These are phyloP conservation scores for Cryphonectria radicalis DNA, from an alignment of 2,329 filamentous ascomycete species.

Conservation along the genomic window DNA sequence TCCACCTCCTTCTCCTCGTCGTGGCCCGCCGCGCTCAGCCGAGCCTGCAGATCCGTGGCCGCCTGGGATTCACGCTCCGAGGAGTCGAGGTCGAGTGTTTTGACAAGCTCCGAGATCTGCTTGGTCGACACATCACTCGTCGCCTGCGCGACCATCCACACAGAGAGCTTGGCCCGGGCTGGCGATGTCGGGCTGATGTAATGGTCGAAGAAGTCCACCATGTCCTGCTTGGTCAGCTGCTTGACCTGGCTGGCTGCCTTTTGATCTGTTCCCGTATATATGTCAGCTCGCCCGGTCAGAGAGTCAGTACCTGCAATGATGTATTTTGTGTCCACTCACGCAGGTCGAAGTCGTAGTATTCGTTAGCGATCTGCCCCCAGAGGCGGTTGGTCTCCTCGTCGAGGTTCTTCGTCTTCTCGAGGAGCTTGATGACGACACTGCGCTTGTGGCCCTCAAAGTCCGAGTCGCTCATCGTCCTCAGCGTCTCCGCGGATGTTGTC, in stretches of 20 bases:
- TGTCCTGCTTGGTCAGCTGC: slow-evolving; percentile 75
- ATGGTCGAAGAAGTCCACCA: slow-evolving; percentile 77
- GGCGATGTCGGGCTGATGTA: slow-evolving; percentile 77
- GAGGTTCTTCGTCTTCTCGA: slow-evolving; percentile 93
- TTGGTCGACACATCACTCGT: slow-evolving; percentile 49
- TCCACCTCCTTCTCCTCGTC: slow-evolving; percentile 55
- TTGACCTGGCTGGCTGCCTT: slow-evolving; percentile 68
- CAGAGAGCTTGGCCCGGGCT: slow-evolving; percentile 77
- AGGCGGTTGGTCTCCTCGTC: slow-evolving; percentile 81
- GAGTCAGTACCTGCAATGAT: neutral
- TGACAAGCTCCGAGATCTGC: slow-evolving; percentile 48
- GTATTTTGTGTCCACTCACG: slow-evolving; percentile 55
- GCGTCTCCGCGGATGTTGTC: slow-evolving; percentile 63
- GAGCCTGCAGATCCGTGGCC: slow-evolving; percentile 40
- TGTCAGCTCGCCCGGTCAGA: slow-evolving; percentile 11
- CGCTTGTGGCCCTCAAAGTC: slow-evolving; percentile 92
- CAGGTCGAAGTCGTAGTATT: slow-evolving; percentile 88
- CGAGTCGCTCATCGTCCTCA: slow-evolving; percentile 76
- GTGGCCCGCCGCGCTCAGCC: slow-evolving; percentile 42
- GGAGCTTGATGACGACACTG: slow-evolving; percentile 81
- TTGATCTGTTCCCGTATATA: slow-evolving; percentile 5
- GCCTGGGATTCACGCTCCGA: slow-evolving; percentile 39
- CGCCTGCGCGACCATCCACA: slow-evolving; percentile 80
- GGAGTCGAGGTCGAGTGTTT: slow-evolving; percentile 40
- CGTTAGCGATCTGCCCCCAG: slow-evolving; percentile 83